Percentiles rank a stretch among this genome's conserved stretches.
Evolutionary conservation across 805 yeast genomes (phyloP).

Genomic region (Yarrowia alimentaria): DNA sequence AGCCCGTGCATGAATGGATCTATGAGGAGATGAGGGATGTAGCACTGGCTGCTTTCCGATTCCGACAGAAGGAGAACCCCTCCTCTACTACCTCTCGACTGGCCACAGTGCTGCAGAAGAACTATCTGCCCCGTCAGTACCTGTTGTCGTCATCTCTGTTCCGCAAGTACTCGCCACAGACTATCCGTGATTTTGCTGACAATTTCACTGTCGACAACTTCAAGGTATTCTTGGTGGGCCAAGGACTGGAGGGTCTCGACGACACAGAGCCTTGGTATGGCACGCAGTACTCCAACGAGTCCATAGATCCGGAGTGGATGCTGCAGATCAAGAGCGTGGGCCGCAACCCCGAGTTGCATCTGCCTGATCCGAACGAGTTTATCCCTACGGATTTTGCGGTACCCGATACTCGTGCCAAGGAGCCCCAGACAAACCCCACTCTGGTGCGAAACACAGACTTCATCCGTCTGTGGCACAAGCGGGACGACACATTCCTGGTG

Average conservation of each 20-base stretch:
- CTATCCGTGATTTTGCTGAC: conserved; percentile 50
- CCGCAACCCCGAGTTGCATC: conserved; percentile 45
- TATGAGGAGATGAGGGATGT: conserved; percentile 73
- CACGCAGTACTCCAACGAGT: conserved; percentile 62
- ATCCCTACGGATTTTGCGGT: conserved; percentile 78
- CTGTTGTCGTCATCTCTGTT: conserved; percentile 58
- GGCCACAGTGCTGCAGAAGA: conserved; percentile 60
- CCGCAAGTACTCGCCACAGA: conserved; percentile 56
- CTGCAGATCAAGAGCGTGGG: conserved; percentile 38
- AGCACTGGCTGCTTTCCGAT: conserved; percentile 69
- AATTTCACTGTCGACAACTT: conserved; percentile 59
- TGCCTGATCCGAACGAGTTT: conserved; percentile 76
- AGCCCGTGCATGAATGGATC: conserved; percentile 74
- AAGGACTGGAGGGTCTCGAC: conserved; percentile 50
- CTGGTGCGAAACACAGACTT: conserved; percentile 54
- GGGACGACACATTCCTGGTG: conserved; percentile 82
- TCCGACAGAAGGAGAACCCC: conserved; percentile 72
- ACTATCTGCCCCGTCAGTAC: conserved; percentile 59
- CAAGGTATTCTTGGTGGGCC: conserved; percentile 55
- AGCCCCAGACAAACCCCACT: conserved; percentile 56
- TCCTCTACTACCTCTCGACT: conserved; percentile 68
- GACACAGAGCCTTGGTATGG: conserved; percentile 84
- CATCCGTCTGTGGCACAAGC: conserved; percentile 78
- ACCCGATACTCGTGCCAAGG: conserved; percentile 43
- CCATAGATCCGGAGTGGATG: conserved; percentile 42